Base-by-base conservation (phyloP, 139 green algal genomes). In the Ulvella scutata region DNA sequence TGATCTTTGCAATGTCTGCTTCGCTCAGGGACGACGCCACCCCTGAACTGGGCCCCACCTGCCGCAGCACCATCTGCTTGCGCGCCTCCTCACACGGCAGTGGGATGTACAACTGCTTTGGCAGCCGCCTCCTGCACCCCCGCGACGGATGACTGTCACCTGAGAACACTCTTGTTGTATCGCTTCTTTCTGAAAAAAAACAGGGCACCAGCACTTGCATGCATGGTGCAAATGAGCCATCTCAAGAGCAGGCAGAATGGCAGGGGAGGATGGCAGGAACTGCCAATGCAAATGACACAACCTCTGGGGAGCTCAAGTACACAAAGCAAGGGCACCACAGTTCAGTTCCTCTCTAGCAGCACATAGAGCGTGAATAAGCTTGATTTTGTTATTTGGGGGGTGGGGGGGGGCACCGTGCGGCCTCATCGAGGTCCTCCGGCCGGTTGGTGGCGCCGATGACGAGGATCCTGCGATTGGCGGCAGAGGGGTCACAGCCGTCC, bases 21-120 rank as follows among this genome's bases (percentile, higher is more conserved):
- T 80, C 74, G 1, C 59, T 78, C 59, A 97, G 82, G 2, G 39
- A 28, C 10, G 78, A 34, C 26, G 43, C 43, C n/a, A 90, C 79
- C 43, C 74, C 78, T 28, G 38, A 51, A 17, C 38, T 72, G 3
- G 76, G 73, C 23, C 80, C 79, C 38, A 89, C 77, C 62, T 82
- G 75, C 4, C 82, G 40, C 39, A 76, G 31, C 40, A 93, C 43
- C 85, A 93, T 89, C 37, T 83, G 40, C 21, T 23, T n/a, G 3
- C 90, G 82, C n/a, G 88, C 91, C 36, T 79, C 82, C 4, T 39
- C 83, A 77, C 90, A 93, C 0, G 95, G 95, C 72, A 99, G 86
- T 9, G 95, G 91, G 74, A 98, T 96, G 86, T 99, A 99, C 23
- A 99, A 90, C 85, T 97, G 93, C 84, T 99, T 99, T 43, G 93